phyloP scores from a whole-genome alignment of 2,329 filamentous ascomycete species.

The Sporothrix schenckii region DNA sequence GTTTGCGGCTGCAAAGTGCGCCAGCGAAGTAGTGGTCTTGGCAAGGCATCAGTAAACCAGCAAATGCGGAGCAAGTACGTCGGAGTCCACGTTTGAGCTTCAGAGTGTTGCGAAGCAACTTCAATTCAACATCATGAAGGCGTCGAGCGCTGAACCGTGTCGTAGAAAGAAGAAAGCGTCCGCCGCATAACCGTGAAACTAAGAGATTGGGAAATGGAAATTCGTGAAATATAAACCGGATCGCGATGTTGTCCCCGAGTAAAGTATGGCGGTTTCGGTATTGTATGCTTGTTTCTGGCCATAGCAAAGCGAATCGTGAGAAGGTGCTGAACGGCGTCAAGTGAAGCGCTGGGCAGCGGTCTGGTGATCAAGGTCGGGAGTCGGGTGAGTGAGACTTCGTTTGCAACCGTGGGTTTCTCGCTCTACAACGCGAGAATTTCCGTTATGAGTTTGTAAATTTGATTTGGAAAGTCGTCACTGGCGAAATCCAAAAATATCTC shows the following conservation, averaged over 20 bases:
- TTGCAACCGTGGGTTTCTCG: too few species aligned
- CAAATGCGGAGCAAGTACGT: not conserved
- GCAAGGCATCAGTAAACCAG: not conserved
- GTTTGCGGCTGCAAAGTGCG: conserved; percentile 2
- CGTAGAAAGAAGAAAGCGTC: too few species aligned
- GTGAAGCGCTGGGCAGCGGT: too few species aligned
- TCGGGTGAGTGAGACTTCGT: too few species aligned
- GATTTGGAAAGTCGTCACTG: too few species aligned
- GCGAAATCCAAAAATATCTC: too few species aligned
- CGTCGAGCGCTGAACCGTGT: not conserved
- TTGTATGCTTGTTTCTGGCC: not conserved
- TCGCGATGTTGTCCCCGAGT: not conserved
- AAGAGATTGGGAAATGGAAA: not conserved
- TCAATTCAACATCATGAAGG: not conserved
- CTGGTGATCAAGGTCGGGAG: not conserved
- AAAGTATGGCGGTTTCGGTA: not conserved
- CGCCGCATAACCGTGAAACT: not conserved
- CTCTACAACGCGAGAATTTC: too few species aligned
- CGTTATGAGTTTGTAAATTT: too few species aligned
- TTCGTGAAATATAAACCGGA: not conserved
- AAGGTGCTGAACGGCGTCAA: not conserved
- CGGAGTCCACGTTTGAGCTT: not conserved
- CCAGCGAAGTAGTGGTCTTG: conserved; percentile 11
- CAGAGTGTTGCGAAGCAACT: not conserved
- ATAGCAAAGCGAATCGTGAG: not conserved